phyloP scores from a whole-genome alignment of 2,329 filamentous ascomycete genomes.

The Fusarium brachygibbosum region DNA sequence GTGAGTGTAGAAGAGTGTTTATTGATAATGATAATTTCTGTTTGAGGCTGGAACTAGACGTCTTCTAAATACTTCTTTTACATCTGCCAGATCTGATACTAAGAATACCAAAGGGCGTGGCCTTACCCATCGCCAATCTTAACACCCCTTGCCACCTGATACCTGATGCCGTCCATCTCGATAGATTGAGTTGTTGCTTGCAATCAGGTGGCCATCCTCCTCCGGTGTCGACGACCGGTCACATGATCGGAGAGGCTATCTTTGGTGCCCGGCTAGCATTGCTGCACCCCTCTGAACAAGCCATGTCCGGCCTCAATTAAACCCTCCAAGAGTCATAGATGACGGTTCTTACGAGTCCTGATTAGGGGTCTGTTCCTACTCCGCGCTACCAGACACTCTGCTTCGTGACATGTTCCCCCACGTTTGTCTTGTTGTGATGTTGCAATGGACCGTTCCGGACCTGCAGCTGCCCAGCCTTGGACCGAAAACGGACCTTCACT shows the following conservation, averaged over 20 bases:
- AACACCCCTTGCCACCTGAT: conserved; percentile 43
- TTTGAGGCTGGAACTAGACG: conserved; percentile 37
- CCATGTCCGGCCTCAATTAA: conserved; percentile 38
- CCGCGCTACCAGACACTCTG: conserved; percentile 10
- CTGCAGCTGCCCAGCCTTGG: conserved; percentile 27
- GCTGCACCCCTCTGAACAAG: conserved; percentile 30
- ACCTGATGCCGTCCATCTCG: conserved; percentile 23
- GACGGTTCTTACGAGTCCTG: conserved; percentile 21
- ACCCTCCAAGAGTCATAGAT: conserved; percentile 37
- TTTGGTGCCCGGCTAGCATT: conserved; percentile 35
- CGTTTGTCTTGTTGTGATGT: conserved; percentile 22
- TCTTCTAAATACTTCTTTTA: conserved; percentile 41
- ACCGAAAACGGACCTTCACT: neutral
- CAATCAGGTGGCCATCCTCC: conserved; percentile 36
- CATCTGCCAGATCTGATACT: conserved; percentile 30
- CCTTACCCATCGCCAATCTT: conserved; percentile 19
- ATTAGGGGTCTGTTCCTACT: conserved; percentile 14
- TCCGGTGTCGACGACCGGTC: conserved; percentile 32
- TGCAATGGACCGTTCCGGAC: conserved; percentile 35
- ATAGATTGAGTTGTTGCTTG: conserved; percentile 40
- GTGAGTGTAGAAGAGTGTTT: conserved; percentile 30
- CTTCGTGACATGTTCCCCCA: conserved; percentile 27
- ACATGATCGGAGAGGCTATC: conserved; percentile 40
- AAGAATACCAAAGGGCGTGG: conserved; percentile 36
- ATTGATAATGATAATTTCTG: conserved; percentile 28